A percentile compares a stretch with the other conserved stretches of the same genome.
Evolutionary conservation across 768 basidiomycete species (phyloP).

Genomic region (Saitozyma podzolica): DNA sequence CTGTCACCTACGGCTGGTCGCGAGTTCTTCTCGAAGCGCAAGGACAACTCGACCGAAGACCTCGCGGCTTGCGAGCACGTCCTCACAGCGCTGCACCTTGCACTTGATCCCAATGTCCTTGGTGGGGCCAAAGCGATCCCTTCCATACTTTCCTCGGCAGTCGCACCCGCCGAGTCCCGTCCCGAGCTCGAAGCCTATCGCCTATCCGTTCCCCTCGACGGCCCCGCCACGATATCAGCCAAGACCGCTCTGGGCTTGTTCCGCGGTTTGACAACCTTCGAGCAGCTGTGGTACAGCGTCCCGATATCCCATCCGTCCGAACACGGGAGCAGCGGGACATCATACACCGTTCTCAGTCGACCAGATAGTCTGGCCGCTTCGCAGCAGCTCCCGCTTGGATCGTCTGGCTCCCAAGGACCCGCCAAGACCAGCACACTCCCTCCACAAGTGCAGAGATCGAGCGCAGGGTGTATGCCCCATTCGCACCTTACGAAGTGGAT

Average conservation of each 20-base stretch:
- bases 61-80: background rate
- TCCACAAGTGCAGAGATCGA: background rate
- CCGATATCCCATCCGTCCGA: background rate
- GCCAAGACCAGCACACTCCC: background rate
- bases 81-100: background rate
- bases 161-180: constrained; percentile 58
- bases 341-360: background rate
- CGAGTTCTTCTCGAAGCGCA: constrained; percentile 8
- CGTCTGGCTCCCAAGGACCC: background rate
- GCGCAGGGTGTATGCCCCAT: constrained; percentile 19
- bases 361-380: background rate
- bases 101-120: background rate
- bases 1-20: constrained; percentile 11
- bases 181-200: constrained; percentile 62
- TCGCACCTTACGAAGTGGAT: constrained; percentile 55
- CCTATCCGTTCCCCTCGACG: constrained; percentile 61
- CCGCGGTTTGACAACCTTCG: constrained; percentile 75
- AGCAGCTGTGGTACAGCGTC: constrained; percentile 63
- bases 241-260: constrained; percentile 66
- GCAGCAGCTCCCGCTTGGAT: background rate
- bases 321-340: background rate
- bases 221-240: constrained; percentile 59
- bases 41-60: background rate
- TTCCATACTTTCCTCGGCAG: constrained; percentile 60
- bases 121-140: background rate